These are phyloP conservation scores for Kickxella alabastrina DNA, from an alignment of 192 early-diverging fungal genomes.

Conservation along the genomic window DNA sequence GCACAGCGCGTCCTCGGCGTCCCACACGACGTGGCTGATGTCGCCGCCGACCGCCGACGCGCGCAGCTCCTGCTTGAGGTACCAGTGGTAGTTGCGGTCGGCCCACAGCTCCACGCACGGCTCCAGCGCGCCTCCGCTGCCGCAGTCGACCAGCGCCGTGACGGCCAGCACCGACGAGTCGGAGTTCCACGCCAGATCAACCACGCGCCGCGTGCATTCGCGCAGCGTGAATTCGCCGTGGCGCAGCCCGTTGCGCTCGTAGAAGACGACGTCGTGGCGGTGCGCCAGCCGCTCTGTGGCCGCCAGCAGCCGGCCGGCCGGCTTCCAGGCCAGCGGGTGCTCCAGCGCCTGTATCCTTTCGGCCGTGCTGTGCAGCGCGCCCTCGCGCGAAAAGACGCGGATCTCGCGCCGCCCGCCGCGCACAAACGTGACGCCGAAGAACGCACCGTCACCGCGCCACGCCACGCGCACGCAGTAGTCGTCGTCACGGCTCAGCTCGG, in stretches of 20 bases:
- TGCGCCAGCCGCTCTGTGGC: constrained; percentile 73
- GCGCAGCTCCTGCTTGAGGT: constrained; percentile 83
- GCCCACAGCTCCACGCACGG: constrained; percentile 81
- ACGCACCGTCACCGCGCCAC: constrained; percentile 90
- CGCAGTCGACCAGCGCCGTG: constrained; percentile 44
- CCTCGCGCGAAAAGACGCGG: constrained; percentile 83
- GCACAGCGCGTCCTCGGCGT: constrained; percentile 65
- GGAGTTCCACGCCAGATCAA: constrained; percentile 66
- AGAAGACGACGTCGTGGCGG: constrained; percentile 86
- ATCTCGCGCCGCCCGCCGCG: constrained; percentile 50
- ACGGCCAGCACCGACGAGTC: constrained; percentile 87
- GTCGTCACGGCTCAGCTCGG: constrained; percentile 58
- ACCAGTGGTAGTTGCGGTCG: constrained; percentile 95
- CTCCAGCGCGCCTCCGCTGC: constrained; percentile 10
- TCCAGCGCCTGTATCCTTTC: constrained; percentile 78
- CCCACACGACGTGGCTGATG: constrained; percentile 68
- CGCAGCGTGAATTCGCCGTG: constrained; percentile 90
- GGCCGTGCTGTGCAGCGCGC: constrained; percentile 72
- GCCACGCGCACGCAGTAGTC: constrained; percentile 70
- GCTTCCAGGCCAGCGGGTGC: constrained; percentile 76
- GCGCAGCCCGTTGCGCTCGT: constrained; percentile 90
- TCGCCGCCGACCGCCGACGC: constrained; percentile 34
- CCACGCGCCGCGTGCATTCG: constrained; percentile 35
- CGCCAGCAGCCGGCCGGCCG: constrained; percentile 79
- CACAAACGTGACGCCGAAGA: constrained; percentile 73